These are phyloP conservation scores for Cyclotella choctawhatcheeana DNA, from an alignment of 108 stramenopile species.

Conservation along the genomic window DNA sequence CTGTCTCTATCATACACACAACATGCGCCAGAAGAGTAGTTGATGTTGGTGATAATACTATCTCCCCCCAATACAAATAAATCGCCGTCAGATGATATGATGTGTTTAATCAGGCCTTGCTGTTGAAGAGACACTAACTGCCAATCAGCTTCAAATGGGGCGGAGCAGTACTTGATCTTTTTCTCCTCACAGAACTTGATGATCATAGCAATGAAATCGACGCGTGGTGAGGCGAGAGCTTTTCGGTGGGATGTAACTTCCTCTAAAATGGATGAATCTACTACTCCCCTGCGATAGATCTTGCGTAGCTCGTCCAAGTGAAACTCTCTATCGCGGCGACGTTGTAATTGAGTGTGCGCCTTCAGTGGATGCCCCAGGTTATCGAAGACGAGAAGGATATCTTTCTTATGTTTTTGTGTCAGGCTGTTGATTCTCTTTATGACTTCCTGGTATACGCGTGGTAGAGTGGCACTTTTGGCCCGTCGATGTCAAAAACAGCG, in stretches of 20 bases:
- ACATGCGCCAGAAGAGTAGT: background rate
- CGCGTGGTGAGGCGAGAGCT: background rate
- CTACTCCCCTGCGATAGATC: background rate
- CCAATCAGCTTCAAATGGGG: slow-evolving; percentile 11
- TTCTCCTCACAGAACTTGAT: background rate
- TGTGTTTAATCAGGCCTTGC: background rate
- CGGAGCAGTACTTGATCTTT: background rate
- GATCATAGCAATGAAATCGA: slow-evolving; percentile 1
- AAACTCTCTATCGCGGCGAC: background rate
- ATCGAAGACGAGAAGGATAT: background rate
- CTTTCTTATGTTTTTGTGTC: background rate
- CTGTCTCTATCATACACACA: background rate
- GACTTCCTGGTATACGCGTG: background rate
- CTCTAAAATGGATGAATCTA: background rate
- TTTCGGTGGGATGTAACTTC: background rate
- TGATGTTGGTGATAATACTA: background rate
- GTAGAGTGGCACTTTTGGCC: background rate
- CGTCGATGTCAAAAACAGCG: background rate
- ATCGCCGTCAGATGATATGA: slow-evolving; percentile 1
- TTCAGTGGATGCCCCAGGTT: background rate
- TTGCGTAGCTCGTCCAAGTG: background rate
- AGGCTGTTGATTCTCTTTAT: background rate
- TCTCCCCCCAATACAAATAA: background rate
- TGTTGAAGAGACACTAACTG: background rate
- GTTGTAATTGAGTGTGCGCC: background rate